Base-by-base conservation (phyloP, 257 asterid species). In the Solanum virginianum region DNA sequence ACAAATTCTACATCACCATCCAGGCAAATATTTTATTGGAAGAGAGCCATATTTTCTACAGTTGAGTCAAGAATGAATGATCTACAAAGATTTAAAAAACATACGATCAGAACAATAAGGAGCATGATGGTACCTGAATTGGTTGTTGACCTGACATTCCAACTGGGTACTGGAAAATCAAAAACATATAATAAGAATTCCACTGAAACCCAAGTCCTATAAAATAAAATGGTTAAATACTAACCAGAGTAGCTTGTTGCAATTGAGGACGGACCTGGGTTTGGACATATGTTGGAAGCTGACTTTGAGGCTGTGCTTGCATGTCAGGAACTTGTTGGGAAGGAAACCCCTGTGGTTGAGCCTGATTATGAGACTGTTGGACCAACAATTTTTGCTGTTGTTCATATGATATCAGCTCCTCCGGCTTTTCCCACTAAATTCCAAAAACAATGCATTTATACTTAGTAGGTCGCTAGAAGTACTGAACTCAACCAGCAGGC, bases 351-450 rank as follows among this genome's bases (percentile, higher is more conserved):
- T 86, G 92, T 39, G 91, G 89, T 55, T 89, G 91, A 84, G 94
- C 83, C 85, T 87, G 97, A 84, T 86, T 83, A 80, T 88, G 94
- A 85, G 88, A 85, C 80, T 89, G 93, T 84, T 89, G 94, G 83
- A 85, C 86, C 6, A 94, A 54, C n/a, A 91, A 89, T 22, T 87
- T 91, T 59, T 88, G 93, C 86, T 92, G 93, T 84, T 90, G 93
- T 88, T 96, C 97, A 85, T 82, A 85, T 29, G 84, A 56, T n/a
- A 82, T 75, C 86, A 96, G 86, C 88, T 96, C 98, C 80, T 93
- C 96, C 13, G 98, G 99, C 89, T 96, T 94, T 87, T 96, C 98
- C 99, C 99, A 96, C 99, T 96, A 87, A 85, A 85, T 54, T 69
- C 66, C 53, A 57, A 87, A 68, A 26, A 13, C 65, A 85, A 43